Base-by-base conservation (phyloP, 2,329 filamentous ascomycete species). In the Aaosphaeria pasadenensis region DNA sequence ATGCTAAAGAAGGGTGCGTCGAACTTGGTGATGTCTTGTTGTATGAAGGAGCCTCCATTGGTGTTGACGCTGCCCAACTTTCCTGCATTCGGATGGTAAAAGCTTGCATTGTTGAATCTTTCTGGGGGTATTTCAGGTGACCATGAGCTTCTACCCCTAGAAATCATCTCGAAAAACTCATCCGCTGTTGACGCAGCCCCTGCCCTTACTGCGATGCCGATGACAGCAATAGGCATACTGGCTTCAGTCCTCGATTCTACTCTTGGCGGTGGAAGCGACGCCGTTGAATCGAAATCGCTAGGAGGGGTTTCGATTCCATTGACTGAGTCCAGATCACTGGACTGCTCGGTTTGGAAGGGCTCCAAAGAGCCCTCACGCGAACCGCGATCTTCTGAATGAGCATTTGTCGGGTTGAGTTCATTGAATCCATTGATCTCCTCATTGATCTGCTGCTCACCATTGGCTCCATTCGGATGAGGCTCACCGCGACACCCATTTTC, bases 51-150 rank as follows among this genome's bases (percentile, higher is more conserved):
- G 30, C 44, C 49, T 11, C 46, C 48, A n/a, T 43, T 39, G 4
- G 38, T 44, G 32, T 49, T 52, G 49, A 50, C 49, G 45, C 36
- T 47, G 7, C 55, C 53, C 6, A 47, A 42, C 43, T 52, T 54
- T n/a, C 49, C 49, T 5, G 53, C 44, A 42, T 54, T 50, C 4
- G 71, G 71, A 50, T 73, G 70, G 53, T 71, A 73, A 50, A 63
- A 66, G 3, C 63, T 68, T 17, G 62, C 58, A 1, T 61, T 47
- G 49, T 68, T 70, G 35, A 70, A 63, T 7, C 67, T 52, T 30
- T 67, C 62, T 30, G 58, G 53, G 11, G 69, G 69, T 7, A 69
- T 62, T 6, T 60, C 47, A 5, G 66, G 2, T 3, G 62, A 59
- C 53, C 54, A 62, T 1, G 64, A 60, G 6, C 62, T 61, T 9